Conservation (phyloP, 176 grass and related monocot species). For the Zizania latifolia region DNA sequence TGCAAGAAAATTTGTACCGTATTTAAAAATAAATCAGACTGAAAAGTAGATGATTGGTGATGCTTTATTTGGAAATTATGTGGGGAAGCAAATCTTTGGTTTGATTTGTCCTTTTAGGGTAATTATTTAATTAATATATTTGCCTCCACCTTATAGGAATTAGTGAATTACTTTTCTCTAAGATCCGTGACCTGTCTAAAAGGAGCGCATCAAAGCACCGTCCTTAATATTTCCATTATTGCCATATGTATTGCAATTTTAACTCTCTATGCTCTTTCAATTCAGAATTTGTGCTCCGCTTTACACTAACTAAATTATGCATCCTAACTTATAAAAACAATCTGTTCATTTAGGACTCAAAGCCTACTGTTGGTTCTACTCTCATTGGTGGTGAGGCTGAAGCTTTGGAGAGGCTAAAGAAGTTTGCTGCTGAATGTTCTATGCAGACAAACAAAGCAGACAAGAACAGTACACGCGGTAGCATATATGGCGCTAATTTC, state of each 20-base stretch:
- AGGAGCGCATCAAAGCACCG: not conserved
- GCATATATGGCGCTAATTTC: conserved; percentile 93
- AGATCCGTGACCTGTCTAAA: not conserved
- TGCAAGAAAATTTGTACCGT: not conserved
- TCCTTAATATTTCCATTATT: too few relatives aligned
- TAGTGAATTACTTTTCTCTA: not conserved
- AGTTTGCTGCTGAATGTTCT: conserved; percentile 66
- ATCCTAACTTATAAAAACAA: not conserved
- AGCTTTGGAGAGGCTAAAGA: conserved; percentile 78
- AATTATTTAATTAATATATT: too few relatives aligned
- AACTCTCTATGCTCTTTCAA: not conserved
- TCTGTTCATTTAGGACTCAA: conserved; percentile 57
- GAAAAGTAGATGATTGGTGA: not conserved
- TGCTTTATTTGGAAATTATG: not conserved
- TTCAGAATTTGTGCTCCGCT: not conserved
- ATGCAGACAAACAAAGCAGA: conserved; percentile 60
- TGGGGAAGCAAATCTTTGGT: not conserved
- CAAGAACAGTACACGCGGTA: conserved; percentile 50
- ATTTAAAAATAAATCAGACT: not conserved
- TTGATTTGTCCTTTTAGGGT: not conserved
- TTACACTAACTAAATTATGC: not conserved
- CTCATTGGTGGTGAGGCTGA: conserved; percentile 84
- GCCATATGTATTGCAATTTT: not conserved
- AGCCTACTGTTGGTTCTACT: conserved; percentile 50
- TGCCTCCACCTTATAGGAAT: not conserved